A percentile compares a stretch with the other conserved stretches of the same genome.
These are phyloP conservation scores for Conringia planisiliqua DNA, from an alignment of 345 rosid genomes.

Conservation along the genomic window DNA sequence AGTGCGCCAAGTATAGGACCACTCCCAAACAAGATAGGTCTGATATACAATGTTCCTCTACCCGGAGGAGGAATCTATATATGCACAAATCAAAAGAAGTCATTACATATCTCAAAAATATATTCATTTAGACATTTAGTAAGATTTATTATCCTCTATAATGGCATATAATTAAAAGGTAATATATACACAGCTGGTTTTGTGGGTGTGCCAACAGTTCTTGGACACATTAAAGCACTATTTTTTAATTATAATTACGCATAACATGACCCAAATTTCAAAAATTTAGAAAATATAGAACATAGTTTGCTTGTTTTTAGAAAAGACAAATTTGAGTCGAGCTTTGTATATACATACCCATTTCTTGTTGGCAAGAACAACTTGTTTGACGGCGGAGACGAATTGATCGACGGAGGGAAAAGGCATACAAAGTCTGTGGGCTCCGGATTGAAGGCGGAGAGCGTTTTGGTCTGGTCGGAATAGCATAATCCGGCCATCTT, in stretches of 20 bases:
- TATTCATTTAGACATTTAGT: background rate
- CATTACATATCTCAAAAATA: background rate
- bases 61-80: conserved; percentile 62
- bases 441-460: conserved; percentile 44
- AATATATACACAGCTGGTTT: too few species aligned
- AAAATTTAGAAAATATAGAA: background rate
- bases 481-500: conserved; percentile 48
- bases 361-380: conserved; percentile 46
- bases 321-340: too few species aligned
- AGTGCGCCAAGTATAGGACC: conserved; percentile 47
- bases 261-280: background rate
- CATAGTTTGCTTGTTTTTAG: background rate
- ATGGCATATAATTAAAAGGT: background rate
- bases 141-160: background rate
- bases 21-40: conserved; percentile 64
- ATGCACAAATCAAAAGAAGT: background rate
- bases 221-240: background rate
- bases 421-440: conserved; percentile 52
- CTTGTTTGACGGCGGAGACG: conserved; percentile 47
- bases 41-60: conserved; percentile 57
- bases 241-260: background rate
- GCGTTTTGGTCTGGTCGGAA: conserved; percentile 47
- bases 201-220: background rate
- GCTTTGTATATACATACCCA: conserved; percentile 37
- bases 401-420: conserved; percentile 52